Evolutionary conservation across 2,329 filamentous ascomycete species (phyloP), one percentile per base, ranked within the genome.

Genomic region (Pseudocercospora musae): DNA sequence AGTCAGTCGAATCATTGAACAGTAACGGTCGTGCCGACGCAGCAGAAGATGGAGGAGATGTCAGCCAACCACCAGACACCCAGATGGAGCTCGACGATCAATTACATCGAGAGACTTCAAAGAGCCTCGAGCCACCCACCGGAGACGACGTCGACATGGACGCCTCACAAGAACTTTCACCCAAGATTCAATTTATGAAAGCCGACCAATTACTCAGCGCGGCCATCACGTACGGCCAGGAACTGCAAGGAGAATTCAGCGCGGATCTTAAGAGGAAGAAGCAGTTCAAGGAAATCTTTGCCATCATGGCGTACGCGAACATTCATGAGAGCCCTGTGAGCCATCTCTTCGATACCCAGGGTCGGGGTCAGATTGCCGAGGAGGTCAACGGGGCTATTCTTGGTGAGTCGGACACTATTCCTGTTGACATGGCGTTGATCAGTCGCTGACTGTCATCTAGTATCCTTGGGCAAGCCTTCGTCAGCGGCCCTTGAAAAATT

Each of bases 381-480:
- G 93, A 96, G 76, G 81, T 99, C 60, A 98, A 98, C 76, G 91
- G 91, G 64, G 93, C 92, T 52, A 96, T 99, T 70, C 77, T 99
- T 63, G 87, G 92, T 96, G 80, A 79, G 87, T 82, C 15, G 10
- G 20, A 18, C 25, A 31, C 29, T 2, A 31, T 31, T 9, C 10
- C 23, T 25, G 6, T 20, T 59, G 11, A 18, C 37, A 10, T 61
- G 48, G 59, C 4, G 63, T 58, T 40, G 20, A 37, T 11, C 61
- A 37, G 27, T 60, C 64, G 69, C 72, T 78, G 69, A 78, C 69
- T 33, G 3, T 8, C 6, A 20, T 20, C 57, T 70, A 97, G 94
- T 92, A 46, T 96, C 91, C 0, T 82, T 97, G 2, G 95, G 95
- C 55, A 96, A 96, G 78, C 94, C 92, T 0, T 92, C 91, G 2